A percentile compares a stretch with the other conserved stretches of the same genome.
phyloP scores from a whole-genome alignment of 345 rosid species.

The Citrus hindsii region DNA sequence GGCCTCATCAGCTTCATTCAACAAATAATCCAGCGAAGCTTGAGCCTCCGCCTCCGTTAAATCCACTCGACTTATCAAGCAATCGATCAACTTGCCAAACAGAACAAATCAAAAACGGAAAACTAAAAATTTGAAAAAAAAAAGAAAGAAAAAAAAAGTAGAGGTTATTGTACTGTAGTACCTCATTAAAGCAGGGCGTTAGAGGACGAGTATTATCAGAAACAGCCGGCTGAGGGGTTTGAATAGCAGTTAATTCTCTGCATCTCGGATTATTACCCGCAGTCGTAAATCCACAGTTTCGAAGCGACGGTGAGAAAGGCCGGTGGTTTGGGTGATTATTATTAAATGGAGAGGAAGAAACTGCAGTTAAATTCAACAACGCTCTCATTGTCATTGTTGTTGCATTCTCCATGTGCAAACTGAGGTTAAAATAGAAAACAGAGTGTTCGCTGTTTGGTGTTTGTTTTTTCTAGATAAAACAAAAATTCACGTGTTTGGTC shows the following conservation, averaged over 20 bases:
- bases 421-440: background rate
- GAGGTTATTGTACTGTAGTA: background rate
- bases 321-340: background rate
- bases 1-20: constrained; percentile 57
- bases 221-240: constrained; percentile 31
- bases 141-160: background rate
- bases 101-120: background rate
- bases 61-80: constrained; percentile 61
- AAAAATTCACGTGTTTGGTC: no score
- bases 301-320: background rate
- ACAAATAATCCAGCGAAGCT: constrained; percentile 59
- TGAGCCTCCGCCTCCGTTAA: constrained; percentile 76
- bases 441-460: no score
- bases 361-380: background rate
- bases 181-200: constrained; percentile 47
- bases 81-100: constrained; percentile 57
- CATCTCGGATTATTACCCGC: background rate
- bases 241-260: background rate
- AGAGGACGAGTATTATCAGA: constrained; percentile 25
- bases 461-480: no score
- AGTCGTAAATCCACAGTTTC: background rate
- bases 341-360: constrained; percentile 12
- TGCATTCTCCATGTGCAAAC: background rate
- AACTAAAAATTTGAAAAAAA: background rate
- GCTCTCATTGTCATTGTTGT: background rate